phyloP scores from a whole-genome alignment of 768 basidiomycete species.

The Tylopilus cervinicoccineus region DNA sequence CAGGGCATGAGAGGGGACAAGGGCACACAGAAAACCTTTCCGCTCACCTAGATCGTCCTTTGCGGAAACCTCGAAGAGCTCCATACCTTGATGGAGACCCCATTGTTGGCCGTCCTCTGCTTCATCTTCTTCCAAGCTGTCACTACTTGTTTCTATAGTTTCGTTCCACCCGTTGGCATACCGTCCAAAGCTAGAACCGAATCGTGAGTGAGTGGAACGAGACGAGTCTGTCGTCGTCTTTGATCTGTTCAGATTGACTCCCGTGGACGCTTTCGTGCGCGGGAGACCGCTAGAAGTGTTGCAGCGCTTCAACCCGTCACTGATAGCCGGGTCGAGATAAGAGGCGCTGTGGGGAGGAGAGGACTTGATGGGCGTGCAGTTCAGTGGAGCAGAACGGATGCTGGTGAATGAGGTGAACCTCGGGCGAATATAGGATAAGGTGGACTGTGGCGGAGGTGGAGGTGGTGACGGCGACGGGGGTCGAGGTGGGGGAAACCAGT shows the following conservation, averaged over 20 bases:
- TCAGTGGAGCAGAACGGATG: slow-evolving; percentile 57
- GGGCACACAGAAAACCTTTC: background rate
- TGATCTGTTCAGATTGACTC: slow-evolving; percentile 30
- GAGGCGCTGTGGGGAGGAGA: slow-evolving; percentile 56
- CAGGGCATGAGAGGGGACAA: slow-evolving; percentile 15
- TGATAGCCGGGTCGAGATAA: slow-evolving; percentile 58
- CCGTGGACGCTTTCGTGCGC: slow-evolving; percentile 47
- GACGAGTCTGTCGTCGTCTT: slow-evolving; percentile 37
- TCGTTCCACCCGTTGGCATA: slow-evolving; percentile 53
- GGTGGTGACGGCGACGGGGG: slow-evolving; percentile 66
- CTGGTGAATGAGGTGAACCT: slow-evolving; percentile 41
- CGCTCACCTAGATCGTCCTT: slow-evolving; percentile 75
- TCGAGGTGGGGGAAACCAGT: slow-evolving; percentile 82
- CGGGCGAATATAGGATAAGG: slow-evolving; percentile 34
- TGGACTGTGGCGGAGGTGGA: slow-evolving; percentile 44
- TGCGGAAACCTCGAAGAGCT: slow-evolving; percentile 87
- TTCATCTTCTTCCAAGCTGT: slow-evolving; percentile 65
- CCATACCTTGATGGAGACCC: slow-evolving; percentile 80
- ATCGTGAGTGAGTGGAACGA: slow-evolving; percentile 47
- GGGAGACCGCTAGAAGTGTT: slow-evolving; percentile 45
- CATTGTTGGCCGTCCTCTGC: slow-evolving; percentile 55
- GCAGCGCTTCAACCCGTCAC: slow-evolving; percentile 50
- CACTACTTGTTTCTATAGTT: slow-evolving; percentile 56
- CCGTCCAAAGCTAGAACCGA: slow-evolving; percentile 53
- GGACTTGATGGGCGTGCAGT: slow-evolving; percentile 40